phyloP scores from a whole-genome alignment of 1,284 basidiomycete species.

The Xanthoconium separans region DNA sequence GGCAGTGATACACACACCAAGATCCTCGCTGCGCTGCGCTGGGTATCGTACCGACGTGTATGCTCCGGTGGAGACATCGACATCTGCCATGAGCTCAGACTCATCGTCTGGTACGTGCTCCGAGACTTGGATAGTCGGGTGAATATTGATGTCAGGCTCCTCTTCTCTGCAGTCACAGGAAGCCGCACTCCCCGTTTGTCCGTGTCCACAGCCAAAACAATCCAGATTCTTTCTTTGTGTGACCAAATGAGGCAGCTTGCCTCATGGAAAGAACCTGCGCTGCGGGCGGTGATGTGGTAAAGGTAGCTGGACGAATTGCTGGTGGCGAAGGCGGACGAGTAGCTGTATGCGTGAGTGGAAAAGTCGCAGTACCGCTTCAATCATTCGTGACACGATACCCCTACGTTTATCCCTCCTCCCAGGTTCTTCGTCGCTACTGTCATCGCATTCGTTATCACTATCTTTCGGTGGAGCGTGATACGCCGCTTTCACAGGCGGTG shows the following conservation, averaged over 20 bases:
- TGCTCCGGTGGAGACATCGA: constrained; percentile 69
- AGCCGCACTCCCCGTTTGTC: constrained; percentile 42
- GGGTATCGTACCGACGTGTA: constrained; percentile 31
- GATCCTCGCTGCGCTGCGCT: constrained; percentile 83
- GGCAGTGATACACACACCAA: constrained; percentile 52
- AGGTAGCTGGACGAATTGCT: constrained; percentile 23
- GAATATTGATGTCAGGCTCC: constrained; percentile 44
- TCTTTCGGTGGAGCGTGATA: constrained; percentile 65
- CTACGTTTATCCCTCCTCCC: constrained; percentile 57
- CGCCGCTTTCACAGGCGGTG: constrained; percentile 53
- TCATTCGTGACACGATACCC: constrained; percentile 83
- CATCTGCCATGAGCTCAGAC: constrained; percentile 64
- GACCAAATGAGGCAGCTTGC: constrained; percentile 19
- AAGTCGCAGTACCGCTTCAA: constrained; percentile 66
- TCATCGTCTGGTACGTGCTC: constrained; percentile 39
- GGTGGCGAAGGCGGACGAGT: constrained; percentile 37
- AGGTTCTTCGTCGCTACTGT: constrained; percentile 81
- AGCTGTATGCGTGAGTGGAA: constrained; percentile 74
- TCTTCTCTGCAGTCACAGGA: constrained; percentile 54
- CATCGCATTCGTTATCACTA: constrained; percentile 82
- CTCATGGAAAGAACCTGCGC: constrained; percentile 29
- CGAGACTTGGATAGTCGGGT: constrained; percentile 54
- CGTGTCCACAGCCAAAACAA: constrained; percentile 82
- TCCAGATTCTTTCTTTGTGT: constrained; percentile 79
- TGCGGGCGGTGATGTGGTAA: constrained; percentile 25